Evolutionary conservation across 2,329 filamentous ascomycete species (phyloP), one percentile per base, ranked within the genome.

Genomic region (Aspergillus novofumigatus): DNA sequence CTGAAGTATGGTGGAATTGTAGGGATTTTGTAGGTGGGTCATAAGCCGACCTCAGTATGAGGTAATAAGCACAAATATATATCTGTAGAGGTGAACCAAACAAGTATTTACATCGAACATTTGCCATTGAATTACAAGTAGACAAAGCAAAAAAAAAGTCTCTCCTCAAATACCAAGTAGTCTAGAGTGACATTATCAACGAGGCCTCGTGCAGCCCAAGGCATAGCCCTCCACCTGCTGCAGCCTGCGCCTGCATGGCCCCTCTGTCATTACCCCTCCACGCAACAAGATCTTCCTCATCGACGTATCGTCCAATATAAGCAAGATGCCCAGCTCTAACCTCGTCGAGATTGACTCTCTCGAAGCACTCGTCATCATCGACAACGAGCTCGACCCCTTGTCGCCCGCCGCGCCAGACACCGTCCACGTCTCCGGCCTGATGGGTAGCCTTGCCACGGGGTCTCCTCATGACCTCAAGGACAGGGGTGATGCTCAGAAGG

Each of bases 361-460:
- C 28, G 78, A 82, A 35, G 77, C 81, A 25, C 67, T 74, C 4
- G 75, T 82, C 32, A 77, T 84, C 56, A 76, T 84, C 56, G 79
- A 83, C 66, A 81, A 84, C 70, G 81, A 84, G 58, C 70, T 83
- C 45, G 81, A 84, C 61, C 76, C 79, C 3, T 76, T 83, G 56
- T 83, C 81, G 1, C 75, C 77, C 1, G 72, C 76, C 20, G 70
- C 77, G 0, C 75, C 77, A 21, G 71, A 76, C 7, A 76, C 73
- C 1, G 72, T 82, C 48, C 68, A 76, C 25, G 68, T 80, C 26
- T 62, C 69, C 0, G 78, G 80, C 11, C 72, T 74, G 23, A 68
- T 83, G 61, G 72, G 72, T 28, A 73, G 76, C 14, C 68, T 80
- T 3, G 77, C 75, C 0, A 59, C 77, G 26, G 65, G 63, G 21